These are phyloP conservation scores for Cornus florida DNA, from an alignment of 148 eudicot genomes.

Conservation along the genomic window DNA sequence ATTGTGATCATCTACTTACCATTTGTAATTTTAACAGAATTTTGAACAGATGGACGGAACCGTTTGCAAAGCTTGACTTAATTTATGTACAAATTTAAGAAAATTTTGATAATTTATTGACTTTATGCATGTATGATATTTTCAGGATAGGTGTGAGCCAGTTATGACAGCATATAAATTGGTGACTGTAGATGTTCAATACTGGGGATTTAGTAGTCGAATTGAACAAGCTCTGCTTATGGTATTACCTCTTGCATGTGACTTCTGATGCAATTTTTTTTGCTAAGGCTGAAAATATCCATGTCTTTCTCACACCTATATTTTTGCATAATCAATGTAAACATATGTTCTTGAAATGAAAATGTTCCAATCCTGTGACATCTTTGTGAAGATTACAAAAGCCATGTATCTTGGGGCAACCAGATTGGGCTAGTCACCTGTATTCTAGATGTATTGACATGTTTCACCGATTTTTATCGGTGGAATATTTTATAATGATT, in stretches of 20 bases:
- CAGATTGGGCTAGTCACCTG: not conserved
- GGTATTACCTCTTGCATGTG: conserved; percentile 32
- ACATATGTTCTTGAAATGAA: not conserved
- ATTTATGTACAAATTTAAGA: no score
- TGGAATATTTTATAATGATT: not conserved
- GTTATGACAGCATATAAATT: conserved; percentile 76
- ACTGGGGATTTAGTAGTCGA: conserved; percentile 68
- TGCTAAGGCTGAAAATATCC: not conserved
- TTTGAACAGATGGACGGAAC: no score
- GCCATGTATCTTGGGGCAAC: not conserved
- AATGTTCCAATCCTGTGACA: no score
- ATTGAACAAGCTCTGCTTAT: conserved; percentile 60
- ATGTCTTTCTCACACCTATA: not conserved
- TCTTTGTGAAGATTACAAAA: not conserved
- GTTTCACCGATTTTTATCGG: not conserved
- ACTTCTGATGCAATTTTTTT: not conserved
- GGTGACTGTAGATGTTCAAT: conserved; percentile 67
- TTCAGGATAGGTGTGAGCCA: conserved; percentile 47
- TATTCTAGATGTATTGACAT: not conserved
- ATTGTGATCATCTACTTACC: no score
- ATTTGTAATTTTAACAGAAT: no score
- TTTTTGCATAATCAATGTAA: not conserved
- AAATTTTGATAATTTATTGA: not conserved
- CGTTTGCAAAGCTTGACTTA: no score
- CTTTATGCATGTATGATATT: not conserved